These are phyloP conservation scores for Vinca major DNA, from an alignment of 305 asterid species.

Conservation along the genomic window DNA sequence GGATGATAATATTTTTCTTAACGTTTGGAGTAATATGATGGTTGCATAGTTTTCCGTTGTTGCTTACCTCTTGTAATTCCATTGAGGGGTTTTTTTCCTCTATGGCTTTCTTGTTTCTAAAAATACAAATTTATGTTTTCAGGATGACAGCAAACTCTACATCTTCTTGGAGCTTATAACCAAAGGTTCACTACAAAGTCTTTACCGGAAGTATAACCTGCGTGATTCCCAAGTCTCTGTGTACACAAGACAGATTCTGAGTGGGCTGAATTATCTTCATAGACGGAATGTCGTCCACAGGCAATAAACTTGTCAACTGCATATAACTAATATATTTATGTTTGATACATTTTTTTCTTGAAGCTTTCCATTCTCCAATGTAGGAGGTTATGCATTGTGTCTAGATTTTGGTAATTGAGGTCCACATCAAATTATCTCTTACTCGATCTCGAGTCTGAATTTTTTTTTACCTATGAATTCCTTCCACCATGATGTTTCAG, in stretches of 20 bases:
- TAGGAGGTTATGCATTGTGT: neutral
- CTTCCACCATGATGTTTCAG: neutral
- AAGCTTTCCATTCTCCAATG: neutral
- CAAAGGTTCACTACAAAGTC: constrained; percentile 75
- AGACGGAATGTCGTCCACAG: constrained; percentile 81
- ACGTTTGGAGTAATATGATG: neutral
- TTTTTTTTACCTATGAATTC: too few relatives aligned
- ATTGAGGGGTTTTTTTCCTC: neutral
- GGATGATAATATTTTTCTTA: neutral
- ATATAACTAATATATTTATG: neutral
- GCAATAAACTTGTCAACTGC: constrained; percentile 29
- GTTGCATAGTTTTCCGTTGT: neutral
- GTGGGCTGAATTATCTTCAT: constrained; percentile 85
- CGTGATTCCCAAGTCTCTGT: constrained; percentile 64
- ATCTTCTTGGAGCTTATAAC: constrained; percentile 86
- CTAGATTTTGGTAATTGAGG: neutral
- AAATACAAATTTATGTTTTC: constrained; percentile 13
- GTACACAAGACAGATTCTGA: constrained; percentile 89
- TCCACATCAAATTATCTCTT: neutral
- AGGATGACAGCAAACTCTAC: constrained; percentile 74
- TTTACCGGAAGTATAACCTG: constrained; percentile 64
- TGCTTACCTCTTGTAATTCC: neutral
- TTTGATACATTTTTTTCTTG: neutral
- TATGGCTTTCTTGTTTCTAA: neutral
- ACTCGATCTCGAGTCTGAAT: neutral